Percentiles rank a stretch among this genome's conserved stretches.
Conservation (phyloP, 164 flowering plant genomes). For the Vitis labrusca region DNA sequence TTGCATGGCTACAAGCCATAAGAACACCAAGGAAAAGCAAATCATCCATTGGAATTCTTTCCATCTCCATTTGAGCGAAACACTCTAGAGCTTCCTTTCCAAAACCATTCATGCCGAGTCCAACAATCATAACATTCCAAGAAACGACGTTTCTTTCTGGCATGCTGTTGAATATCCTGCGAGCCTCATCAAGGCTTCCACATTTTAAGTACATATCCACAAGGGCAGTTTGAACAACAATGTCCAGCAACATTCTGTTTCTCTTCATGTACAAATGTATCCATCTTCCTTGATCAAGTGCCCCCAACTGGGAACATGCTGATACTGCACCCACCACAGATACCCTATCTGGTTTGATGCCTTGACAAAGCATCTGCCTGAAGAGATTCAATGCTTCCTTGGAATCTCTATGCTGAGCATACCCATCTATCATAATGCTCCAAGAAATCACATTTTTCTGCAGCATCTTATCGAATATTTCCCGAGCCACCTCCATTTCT, state of each 20-base stretch:
- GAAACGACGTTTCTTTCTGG: constrained; percentile 24
- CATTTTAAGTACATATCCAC: constrained; percentile 49
- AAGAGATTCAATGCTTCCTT: constrained; percentile 34
- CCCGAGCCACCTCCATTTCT: constrained; percentile 30
- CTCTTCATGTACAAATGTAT: constrained; percentile 32
- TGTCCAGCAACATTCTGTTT: constrained; percentile 20
- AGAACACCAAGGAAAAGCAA: constrained; percentile 32
- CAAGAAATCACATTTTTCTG: constrained; percentile 35
- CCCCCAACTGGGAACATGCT: constrained; percentile 21
- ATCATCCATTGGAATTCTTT: constrained; percentile 25
- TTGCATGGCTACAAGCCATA: constrained; percentile 37
- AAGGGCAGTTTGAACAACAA: constrained; percentile 34
- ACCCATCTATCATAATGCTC: constrained; percentile 45
- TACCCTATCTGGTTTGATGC: constrained; percentile 30
- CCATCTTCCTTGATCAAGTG: constrained; percentile 38
- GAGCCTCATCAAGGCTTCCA: constrained; percentile 31
- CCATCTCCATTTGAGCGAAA: constrained; percentile 26
- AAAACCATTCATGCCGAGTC: constrained; percentile 30
- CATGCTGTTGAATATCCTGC: constrained; percentile 25
- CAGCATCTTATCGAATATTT: constrained; percentile 33
- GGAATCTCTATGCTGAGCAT: constrained; percentile 26
- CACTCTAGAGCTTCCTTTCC: constrained; percentile 29
- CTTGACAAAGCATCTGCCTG: constrained; percentile 31
- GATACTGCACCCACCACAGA: constrained; percentile 24
- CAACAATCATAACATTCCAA: constrained; percentile 40